Evolutionary conservation across 2,329 filamentous ascomycete genomes (phyloP).

Genomic region (Plectosphaerella plurivora): DNA sequence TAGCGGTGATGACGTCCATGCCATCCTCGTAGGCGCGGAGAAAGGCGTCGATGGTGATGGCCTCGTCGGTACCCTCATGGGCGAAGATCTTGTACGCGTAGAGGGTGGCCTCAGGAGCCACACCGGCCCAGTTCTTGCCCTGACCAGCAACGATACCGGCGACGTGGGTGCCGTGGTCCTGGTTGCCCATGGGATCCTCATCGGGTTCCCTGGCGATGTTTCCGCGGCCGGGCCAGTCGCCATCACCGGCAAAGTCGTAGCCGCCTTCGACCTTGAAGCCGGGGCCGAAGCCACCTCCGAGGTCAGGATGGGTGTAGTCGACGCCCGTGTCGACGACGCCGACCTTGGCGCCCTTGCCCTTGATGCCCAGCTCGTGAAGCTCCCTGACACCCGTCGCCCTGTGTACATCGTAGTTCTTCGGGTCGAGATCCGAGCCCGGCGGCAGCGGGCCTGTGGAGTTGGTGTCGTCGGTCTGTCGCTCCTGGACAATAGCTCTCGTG

Average conservation of each 20-base stretch:
- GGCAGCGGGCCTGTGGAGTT: not conserved
- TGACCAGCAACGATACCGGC: not conserved
- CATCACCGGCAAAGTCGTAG: constrained; percentile 35
- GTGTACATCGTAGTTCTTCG: constrained; percentile 26
- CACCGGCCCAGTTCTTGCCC: not conserved
- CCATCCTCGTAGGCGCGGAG: constrained; percentile 27
- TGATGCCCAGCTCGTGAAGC: constrained; percentile 30
- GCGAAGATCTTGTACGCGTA: not conserved
- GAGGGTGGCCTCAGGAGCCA: not conserved
- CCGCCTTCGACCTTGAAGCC: constrained; percentile 37
- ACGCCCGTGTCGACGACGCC: constrained; percentile 36
- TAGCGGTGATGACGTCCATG: constrained; percentile 37
- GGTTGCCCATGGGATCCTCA: constrained; percentile 18
- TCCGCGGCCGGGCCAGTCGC: constrained; percentile 1
- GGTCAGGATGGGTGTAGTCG: constrained; percentile 31
- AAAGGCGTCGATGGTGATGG: constrained; percentile 24
- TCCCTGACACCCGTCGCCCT: constrained; percentile 32
- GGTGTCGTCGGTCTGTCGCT: not conserved
- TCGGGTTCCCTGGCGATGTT: constrained; percentile 22
- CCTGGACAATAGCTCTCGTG: not conserved
- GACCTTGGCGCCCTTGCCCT: constrained; percentile 31
- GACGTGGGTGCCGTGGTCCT: constrained; percentile 2
- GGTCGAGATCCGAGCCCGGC: not conserved
- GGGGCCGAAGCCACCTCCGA: constrained; percentile 39
- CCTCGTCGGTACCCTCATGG: not conserved